A percentile compares a stretch with the other conserved stretches of the same genome.
phyloP scores from a whole-genome alignment of 2,329 filamentous ascomycete genomes.

The Cladorrhinum sp. region DNA sequence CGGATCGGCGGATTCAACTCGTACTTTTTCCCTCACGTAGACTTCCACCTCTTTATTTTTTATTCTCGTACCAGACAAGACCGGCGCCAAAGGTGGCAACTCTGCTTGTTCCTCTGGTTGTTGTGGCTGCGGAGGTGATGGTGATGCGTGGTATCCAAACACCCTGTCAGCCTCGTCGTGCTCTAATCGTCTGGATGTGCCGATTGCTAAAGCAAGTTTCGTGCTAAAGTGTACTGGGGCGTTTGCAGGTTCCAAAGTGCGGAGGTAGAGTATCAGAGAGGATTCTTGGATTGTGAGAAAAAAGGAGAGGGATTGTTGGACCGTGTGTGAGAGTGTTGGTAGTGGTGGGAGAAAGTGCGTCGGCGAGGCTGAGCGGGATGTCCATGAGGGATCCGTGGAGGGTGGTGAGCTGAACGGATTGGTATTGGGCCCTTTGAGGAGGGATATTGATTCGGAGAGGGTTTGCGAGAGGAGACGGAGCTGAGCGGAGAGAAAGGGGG shows the following conservation, averaged over 20 bases:
- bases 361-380: slow-evolving; percentile 41
- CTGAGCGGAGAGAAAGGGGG: slow-evolving; percentile 51
- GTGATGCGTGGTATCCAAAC: slow-evolving; percentile 57
- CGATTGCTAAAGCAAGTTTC: slow-evolving; percentile 69
- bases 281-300: slow-evolving; percentile 69
- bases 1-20: slow-evolving; percentile 86
- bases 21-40: slow-evolving; percentile 82
- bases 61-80: slow-evolving; percentile 12
- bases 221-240: slow-evolving; percentile 59
- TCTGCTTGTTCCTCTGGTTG: neutral
- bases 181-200: slow-evolving; percentile 59
- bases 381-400: slow-evolving; percentile 41
- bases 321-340: slow-evolving; percentile 14
- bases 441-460: slow-evolving; percentile 48
- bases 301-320: slow-evolving; percentile 63
- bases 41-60: slow-evolving; percentile 61
- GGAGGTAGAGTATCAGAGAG: slow-evolving; percentile 65
- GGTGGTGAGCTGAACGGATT: neutral
- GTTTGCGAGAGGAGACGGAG: slow-evolving; percentile 55
- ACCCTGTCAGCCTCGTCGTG: slow-evolving; percentile 78
- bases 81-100: slow-evolving; percentile 1
- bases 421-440: slow-evolving; percentile 49
- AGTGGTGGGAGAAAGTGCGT: slow-evolving; percentile 43
- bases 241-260: slow-evolving; percentile 66
- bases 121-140: neutral